Conservation (phyloP, 1,284 basidiomycete genomes). For the Gastroboletus turbinatus region DNA sequence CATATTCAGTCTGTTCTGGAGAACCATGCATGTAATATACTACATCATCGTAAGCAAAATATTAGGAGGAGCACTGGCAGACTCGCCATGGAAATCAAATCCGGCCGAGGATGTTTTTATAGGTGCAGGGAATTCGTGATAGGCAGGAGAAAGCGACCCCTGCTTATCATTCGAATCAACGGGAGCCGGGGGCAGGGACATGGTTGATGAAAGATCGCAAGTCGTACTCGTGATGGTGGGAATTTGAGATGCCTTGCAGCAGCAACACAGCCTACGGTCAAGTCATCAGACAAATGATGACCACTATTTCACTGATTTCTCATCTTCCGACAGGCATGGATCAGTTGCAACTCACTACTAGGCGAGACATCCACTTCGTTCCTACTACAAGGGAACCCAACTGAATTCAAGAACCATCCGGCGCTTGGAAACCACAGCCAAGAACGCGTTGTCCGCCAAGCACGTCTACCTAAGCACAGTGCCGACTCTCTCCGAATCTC, state of each 20-base stretch:
- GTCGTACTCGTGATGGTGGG: too few species aligned
- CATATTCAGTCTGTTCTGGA: constrained; percentile 48
- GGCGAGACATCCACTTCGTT: neutral
- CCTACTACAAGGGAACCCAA: constrained; percentile 27
- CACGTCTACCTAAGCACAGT: neutral
- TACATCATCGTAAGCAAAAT: constrained; percentile 21
- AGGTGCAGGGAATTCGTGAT: constrained; percentile 53
- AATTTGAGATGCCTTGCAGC: too few species aligned
- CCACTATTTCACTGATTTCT: too few species aligned
- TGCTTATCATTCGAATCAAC: neutral
- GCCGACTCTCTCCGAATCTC: neutral
- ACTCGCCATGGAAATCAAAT: constrained; percentile 68
- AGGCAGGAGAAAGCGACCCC: constrained; percentile 44
- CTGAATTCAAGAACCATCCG: constrained; percentile 38
- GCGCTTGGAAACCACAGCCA: neutral
- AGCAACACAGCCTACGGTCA: too few species aligned
- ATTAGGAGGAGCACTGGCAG: neutral
- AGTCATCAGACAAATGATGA: neutral
- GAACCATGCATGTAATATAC: constrained; percentile 62
- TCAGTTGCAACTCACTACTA: neutral
- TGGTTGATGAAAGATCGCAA: neutral
- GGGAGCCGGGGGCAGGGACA: neutral
- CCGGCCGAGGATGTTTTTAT: constrained; percentile 50
- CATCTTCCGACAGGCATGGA: constrained; percentile 35
- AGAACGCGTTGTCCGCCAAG: neutral